Base-by-base conservation (phyloP, 2,329 filamentous ascomycete genomes). In the Trichophyton simii region DNA sequence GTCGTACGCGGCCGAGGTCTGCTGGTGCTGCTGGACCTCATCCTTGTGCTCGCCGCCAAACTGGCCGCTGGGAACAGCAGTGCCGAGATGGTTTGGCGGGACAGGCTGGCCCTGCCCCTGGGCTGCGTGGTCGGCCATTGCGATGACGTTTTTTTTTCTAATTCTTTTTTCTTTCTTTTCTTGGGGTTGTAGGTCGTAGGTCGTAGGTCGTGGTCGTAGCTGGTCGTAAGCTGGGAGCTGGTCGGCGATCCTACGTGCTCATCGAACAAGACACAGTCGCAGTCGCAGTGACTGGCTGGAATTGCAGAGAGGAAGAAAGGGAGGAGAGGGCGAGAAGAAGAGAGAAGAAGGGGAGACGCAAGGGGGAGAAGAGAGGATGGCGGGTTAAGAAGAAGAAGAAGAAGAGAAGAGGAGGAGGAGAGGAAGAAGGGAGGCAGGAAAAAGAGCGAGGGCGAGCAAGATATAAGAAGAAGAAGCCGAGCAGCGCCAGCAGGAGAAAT, bases 21-120 rank as follows among this genome's bases (percentile, higher is more conserved):
- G 38, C 22, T 31, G 25, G 52, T 57, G 55, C 34, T 41, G 31
- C 34, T 46, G 48, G 42, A 34, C 61, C 34, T 57, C 41, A 36
- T 52, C 38, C 59, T 66, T 66, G 57, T 64, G 63, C 52, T 60
- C 58, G 31, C 57, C 62, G 63, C 57, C 62, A 63, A 68, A 66
- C 9, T 58, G 54, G 59, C 65, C 67, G 50, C 61, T 65, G 22
- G 67, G 66, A 28, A 68, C 64, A 46, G 57, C 62, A 57, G 66
- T 66, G 28, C 67, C 67, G 28, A 68, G 67, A 48, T 68, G 66
- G 63, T 68, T 68, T 6, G 61, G 65, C 1, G 67, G 63, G 38
- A 28, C 57, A 42, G 18, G 57, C 20, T 63, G 64, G 31, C 66
- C 66, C 59, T 62, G 64, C 34, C 66, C 66, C 58, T 62, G 60